phyloP scores from a whole-genome alignment of 768 basidiomycete genomes.

The Tubosaeta sp. region DNA sequence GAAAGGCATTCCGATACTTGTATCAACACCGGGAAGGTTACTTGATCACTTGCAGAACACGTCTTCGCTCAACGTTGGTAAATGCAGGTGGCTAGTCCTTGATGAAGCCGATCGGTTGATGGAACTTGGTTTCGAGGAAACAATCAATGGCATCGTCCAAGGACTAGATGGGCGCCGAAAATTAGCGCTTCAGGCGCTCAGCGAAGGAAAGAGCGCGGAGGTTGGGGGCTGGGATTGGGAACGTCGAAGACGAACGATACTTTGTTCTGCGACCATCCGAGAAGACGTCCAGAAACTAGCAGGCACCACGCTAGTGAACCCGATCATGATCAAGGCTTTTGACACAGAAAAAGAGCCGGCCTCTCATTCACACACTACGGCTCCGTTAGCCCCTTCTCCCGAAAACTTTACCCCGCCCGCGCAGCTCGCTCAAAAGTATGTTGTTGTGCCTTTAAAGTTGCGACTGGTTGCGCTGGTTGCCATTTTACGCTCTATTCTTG shows the following conservation, averaged over 20 bases:
- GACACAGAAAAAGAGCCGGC: slow-evolving; percentile 38
- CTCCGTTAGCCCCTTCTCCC: slow-evolving; percentile 19
- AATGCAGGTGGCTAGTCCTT: slow-evolving; percentile 92
- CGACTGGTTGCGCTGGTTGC: slow-evolving; percentile 91
- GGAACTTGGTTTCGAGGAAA: slow-evolving; percentile 98
- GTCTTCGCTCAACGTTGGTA: slow-evolving; percentile 85
- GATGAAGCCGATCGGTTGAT: slow-evolving; percentile 97
- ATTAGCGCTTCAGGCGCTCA: slow-evolving; percentile 62
- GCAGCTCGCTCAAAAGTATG: slow-evolving; percentile 88
- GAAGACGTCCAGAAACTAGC: slow-evolving; percentile 95
- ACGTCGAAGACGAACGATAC: slow-evolving; percentile 71
- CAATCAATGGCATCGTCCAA: slow-evolving; percentile 83
- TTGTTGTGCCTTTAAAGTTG: slow-evolving; percentile 87
- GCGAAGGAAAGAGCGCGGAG: slow-evolving; percentile 63
- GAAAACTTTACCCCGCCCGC: slow-evolving; percentile 90
- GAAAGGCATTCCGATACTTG: slow-evolving; percentile 93
- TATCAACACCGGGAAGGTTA: slow-evolving; percentile 91
- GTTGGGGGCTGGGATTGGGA: slow-evolving; percentile 87
- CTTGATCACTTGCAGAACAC: slow-evolving; percentile 98
- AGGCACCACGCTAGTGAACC: slow-evolving; percentile 71
- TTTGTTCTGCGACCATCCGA: slow-evolving; percentile 95
- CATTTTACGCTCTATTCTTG: slow-evolving; percentile 74
- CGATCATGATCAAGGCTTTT: slow-evolving; percentile 78
- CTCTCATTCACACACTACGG: slow-evolving; percentile 12
- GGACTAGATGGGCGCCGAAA: slow-evolving; percentile 80